A percentile compares a stretch with the other conserved stretches of the same genome.
phyloP scores from a whole-genome alignment of 768 basidiomycete species.

The Gelatoporia subvermispora region DNA sequence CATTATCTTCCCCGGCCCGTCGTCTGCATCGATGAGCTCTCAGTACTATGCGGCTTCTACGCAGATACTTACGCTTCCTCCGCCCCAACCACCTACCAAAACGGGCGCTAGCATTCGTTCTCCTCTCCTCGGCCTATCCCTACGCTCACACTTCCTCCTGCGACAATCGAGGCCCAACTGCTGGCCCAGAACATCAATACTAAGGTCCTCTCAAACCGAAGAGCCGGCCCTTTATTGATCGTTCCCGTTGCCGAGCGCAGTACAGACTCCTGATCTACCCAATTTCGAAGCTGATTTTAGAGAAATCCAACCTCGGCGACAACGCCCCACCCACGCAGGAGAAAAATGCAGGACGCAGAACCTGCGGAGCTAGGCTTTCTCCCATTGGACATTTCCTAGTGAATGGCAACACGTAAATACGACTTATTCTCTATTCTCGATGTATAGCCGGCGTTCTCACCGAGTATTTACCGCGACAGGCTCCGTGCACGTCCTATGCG shows the following conservation, averaged over 20 bases:
- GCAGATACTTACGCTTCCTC: slow-evolving; percentile 61
- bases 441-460: neutral
- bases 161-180: slow-evolving; percentile 51
- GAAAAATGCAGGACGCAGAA: slow-evolving; percentile 29
- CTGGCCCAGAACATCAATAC: slow-evolving; percentile 55
- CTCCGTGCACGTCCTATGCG: slow-evolving; percentile 78
- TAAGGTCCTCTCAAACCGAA: slow-evolving; percentile 58
- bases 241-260: slow-evolving; percentile 46
- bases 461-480: slow-evolving; percentile 30
- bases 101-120: slow-evolving; percentile 55
- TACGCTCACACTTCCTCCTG: slow-evolving; percentile 63
- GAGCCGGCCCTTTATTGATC: slow-evolving; percentile 64
- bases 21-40: slow-evolving; percentile 41
- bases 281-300: slow-evolving; percentile 66
- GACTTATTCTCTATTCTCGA: neutral
- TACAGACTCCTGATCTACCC: slow-evolving; percentile 44
- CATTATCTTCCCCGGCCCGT: slow-evolving; percentile 18
- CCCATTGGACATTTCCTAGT: slow-evolving; percentile 80
- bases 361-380: slow-evolving; percentile 68
- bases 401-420: slow-evolving; percentile 75
- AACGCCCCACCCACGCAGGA: slow-evolving; percentile 42
- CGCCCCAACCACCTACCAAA: slow-evolving; percentile 52
- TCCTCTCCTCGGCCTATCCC: slow-evolving; percentile 54
- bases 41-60: slow-evolving; percentile 56
- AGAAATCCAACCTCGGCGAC: slow-evolving; percentile 68